These are phyloP conservation scores for Boletus sensibilis DNA, from an alignment of 768 basidiomycete species.

Conservation along the genomic window DNA sequence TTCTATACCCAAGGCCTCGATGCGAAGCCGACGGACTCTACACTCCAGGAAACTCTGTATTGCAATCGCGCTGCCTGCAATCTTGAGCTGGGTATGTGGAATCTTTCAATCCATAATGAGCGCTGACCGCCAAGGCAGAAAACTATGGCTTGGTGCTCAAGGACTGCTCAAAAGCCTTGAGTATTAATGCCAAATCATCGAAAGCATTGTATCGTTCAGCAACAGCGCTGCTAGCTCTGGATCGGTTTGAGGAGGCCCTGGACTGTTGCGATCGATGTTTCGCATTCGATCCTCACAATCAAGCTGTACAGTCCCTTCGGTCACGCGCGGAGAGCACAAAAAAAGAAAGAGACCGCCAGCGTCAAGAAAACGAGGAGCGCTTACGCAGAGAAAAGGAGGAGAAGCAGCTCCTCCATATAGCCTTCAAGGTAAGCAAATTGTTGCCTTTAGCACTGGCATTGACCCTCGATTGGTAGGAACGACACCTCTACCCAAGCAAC, in stretches of 20 bases:
- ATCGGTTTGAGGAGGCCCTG: conserved; percentile 73
- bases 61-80: conserved; percentile 95
- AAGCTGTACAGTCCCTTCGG: conserved; percentile 48
- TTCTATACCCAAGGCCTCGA: conserved; percentile 93
- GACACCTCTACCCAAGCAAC: conserved; percentile 63
- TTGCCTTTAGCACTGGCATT: neutral
- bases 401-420: conserved; percentile 51
- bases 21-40: conserved; percentile 66
- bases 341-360: conserved; percentile 49
- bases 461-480: conserved; percentile 48
- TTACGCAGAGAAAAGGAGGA: conserved; percentile 51
- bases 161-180: conserved; percentile 77
- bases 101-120: neutral
- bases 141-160: conserved; percentile 85
- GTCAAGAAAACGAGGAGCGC: conserved; percentile 49
- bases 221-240: conserved; percentile 70
- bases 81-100: conserved; percentile 71
- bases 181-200: conserved; percentile 57
- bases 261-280: conserved; percentile 79
- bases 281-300: conserved; percentile 55
- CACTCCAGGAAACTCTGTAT: conserved; percentile 63
- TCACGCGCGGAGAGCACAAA: conserved; percentile 48
- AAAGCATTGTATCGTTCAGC: conserved; percentile 91
- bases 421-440: conserved; percentile 57
- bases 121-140: conserved; percentile 44